These are phyloP conservation scores for Solanum corneliomulleri DNA, from an alignment of 257 asterid species.

Conservation along the genomic window DNA sequence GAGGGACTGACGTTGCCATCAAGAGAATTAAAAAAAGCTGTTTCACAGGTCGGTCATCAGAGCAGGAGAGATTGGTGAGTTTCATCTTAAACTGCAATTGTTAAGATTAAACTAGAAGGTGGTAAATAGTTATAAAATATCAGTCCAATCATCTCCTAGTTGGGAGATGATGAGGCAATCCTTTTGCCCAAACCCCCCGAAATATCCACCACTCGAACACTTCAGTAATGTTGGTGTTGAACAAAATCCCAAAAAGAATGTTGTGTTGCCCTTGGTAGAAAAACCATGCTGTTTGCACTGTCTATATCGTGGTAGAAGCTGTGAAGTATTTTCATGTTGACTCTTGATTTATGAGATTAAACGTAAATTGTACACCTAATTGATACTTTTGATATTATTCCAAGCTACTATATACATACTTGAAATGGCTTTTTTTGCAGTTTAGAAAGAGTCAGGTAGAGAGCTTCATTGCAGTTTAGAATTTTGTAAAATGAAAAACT, in stretches of 20 bases:
- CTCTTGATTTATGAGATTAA: neutral
- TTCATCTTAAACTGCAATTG: neutral
- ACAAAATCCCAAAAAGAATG: neutral
- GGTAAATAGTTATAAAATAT: neutral
- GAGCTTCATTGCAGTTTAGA: neutral
- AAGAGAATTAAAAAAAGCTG: conserved; percentile 83
- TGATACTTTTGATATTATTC: neutral
- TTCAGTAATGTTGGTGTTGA: neutral
- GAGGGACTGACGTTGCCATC: conserved; percentile 90
- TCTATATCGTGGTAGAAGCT: neutral
- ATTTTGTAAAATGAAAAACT: neutral
- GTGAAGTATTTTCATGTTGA: neutral
- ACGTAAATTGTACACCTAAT: neutral
- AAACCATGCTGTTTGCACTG: neutral
- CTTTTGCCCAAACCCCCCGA: neutral
- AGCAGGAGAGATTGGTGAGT: conserved; percentile 70
- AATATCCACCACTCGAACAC: neutral
- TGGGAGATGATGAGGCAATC: neutral
- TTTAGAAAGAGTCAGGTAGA: neutral
- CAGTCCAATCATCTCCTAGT: neutral
- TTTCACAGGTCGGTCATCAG: conserved; percentile 79
- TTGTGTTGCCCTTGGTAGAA: neutral
- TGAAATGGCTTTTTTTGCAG: neutral
- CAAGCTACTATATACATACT: neutral
- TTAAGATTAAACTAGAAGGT: neutral